Conservation (phyloP, 768 basidiomycete genomes). For the Grammothele lineata region DNA sequence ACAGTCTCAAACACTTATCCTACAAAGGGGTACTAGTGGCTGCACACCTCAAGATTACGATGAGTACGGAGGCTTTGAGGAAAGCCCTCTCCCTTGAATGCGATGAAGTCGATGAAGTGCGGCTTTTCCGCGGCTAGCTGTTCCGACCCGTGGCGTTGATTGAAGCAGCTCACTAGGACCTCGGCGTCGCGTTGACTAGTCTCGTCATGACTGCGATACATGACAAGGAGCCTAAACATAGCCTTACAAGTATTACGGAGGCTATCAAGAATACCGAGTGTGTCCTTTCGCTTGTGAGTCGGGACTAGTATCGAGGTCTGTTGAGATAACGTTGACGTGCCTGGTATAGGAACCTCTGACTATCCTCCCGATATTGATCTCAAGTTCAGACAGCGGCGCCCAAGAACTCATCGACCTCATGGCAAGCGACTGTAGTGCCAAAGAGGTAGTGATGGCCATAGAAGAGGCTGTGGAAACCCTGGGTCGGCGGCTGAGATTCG, state of each 20-base stretch:
- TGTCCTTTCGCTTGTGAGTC: constrained; percentile 16
- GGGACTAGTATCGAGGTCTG: no score
- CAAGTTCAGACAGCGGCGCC: constrained; percentile 27
- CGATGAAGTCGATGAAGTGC: constrained; percentile 10
- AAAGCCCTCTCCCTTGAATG: neutral
- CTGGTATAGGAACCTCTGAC: constrained; percentile 36
- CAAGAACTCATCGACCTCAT: constrained; percentile 31
- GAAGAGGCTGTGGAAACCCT: constrained; percentile 37
- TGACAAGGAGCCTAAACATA: constrained; percentile 10
- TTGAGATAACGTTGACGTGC: neutral
- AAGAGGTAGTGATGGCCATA: constrained; percentile 38
- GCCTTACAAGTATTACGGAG: constrained; percentile 7
- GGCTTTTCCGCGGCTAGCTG: neutral
- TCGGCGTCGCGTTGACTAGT: constrained; percentile 12
- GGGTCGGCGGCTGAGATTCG: constrained; percentile 6
- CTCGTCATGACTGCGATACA: constrained; percentile 15
- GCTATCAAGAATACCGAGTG: constrained; percentile 11
- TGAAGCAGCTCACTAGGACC: constrained; percentile 14
- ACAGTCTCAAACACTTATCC: no score
- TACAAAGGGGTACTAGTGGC: no score
- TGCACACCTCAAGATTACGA: no score
- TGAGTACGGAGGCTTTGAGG: neutral
- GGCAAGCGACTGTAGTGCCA: constrained; percentile 30
- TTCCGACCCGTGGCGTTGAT: neutral
- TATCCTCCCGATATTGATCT: constrained; percentile 33